Percentiles rank a stretch among this genome's conserved stretches.
Evolutionary conservation across 2,329 filamentous ascomycete species (phyloP).

Genomic region (Alternaria triticimaculans): DNA sequence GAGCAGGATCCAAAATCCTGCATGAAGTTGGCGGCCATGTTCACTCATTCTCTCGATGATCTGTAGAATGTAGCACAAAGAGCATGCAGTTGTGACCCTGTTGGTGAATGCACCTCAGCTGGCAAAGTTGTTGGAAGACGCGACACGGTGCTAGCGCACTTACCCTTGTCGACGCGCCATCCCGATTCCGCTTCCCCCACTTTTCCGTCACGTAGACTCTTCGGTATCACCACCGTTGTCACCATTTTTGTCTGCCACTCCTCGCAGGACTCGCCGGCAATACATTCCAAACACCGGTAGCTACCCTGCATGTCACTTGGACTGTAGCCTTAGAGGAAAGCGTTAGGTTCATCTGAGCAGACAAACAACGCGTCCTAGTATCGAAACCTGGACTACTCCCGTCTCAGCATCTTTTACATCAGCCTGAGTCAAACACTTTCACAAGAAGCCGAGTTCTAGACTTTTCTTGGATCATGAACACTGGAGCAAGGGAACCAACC

Average conservation of each 20-base stretch:
- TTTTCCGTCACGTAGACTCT: neutral
- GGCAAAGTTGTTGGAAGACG: neutral
- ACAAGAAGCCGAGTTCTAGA: neutral
- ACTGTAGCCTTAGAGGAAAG: neutral
- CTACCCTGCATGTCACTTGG: neutral
- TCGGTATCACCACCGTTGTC: neutral
- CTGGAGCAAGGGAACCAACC: neutral
- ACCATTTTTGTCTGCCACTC: neutral
- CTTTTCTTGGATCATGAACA: neutral
- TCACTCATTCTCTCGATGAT: neutral
- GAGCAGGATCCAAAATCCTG: rapidly evolving
- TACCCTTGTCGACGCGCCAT: neutral
- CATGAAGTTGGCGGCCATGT: rapidly evolving
- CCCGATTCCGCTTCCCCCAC: neutral
- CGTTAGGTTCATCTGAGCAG: neutral
- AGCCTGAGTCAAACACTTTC: neutral
- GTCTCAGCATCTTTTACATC: neutral
- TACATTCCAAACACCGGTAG: neutral
- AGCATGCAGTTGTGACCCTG: too few species aligned
- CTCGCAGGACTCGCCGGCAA: neutral
- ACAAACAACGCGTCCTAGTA: neutral
- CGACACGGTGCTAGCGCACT: neutral
- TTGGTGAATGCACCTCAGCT: neutral
- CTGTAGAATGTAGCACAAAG: neutral
- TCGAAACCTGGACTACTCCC: neutral